Conservation (phyloP, 768 basidiomycete genomes). For the Tremella fuciformis region DNA sequence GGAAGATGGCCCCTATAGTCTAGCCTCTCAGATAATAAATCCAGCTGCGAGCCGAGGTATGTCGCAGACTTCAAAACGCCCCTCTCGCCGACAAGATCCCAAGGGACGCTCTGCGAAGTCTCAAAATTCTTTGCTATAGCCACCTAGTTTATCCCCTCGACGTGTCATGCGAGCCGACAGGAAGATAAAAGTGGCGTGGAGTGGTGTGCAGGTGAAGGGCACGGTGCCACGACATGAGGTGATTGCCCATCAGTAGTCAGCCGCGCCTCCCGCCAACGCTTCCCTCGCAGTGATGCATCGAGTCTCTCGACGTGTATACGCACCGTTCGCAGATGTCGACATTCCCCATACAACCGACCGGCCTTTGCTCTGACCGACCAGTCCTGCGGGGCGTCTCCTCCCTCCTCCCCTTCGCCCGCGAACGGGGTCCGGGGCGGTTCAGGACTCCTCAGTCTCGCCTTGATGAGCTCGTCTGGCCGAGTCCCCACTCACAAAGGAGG, state of each 20-base stretch:
- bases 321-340: constrained; percentile 12
- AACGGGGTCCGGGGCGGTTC: neutral
- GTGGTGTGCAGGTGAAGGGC: neutral
- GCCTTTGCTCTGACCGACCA: constrained; percentile 10
- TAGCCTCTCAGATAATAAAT: too few relatives aligned
- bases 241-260: neutral
- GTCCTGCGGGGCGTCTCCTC: constrained; percentile 33
- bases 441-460: neutral
- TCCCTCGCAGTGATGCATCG: neutral
- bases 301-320: neutral
- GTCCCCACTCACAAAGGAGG: neutral
- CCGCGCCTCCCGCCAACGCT: neutral
- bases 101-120: constrained; percentile 6
- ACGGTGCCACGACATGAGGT: neutral
- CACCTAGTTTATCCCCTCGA: constrained; percentile 45
- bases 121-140: constrained; percentile 26
- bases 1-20: too few relatives aligned
- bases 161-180: constrained; percentile 26
- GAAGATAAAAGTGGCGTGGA: constrained; percentile 30
- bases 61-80: constrained; percentile 6
- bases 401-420: neutral
- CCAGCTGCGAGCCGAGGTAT: neutral
- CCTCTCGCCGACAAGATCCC: neutral
- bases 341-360: constrained; percentile 35
- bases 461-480: neutral